phyloP scores from a whole-genome alignment of 495 filamentous ascomycete species.

The Niebla homalea region DNA sequence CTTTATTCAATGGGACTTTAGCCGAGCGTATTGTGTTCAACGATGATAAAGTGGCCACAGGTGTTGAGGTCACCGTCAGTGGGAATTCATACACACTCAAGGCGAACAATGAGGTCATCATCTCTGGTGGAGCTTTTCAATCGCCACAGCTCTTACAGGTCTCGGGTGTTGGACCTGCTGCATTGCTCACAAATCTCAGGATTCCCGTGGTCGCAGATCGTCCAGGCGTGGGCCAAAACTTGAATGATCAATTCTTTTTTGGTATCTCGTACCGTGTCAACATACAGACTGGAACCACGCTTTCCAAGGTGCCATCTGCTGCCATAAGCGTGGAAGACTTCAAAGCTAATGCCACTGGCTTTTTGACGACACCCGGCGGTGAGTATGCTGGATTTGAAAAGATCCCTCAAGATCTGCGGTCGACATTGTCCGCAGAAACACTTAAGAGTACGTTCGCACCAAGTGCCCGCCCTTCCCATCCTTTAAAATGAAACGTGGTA shows the following conservation, averaged over 20 bases:
- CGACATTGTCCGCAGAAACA: slow-evolving; percentile 1
- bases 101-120: slow-evolving; percentile 32
- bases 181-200: slow-evolving; percentile 15
- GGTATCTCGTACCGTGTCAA: slow-evolving; percentile 14
- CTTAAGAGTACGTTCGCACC: slow-evolving; percentile 13
- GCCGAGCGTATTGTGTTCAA: slow-evolving; percentile 21
- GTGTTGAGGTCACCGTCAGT: slow-evolving; percentile 18
- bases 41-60: slow-evolving; percentile 21
- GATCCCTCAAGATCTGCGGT: slow-evolving; percentile 6
- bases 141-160: slow-evolving; percentile 36
- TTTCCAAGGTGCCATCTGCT: neutral
- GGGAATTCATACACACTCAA: slow-evolving; percentile 21
- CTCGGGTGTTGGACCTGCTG: slow-evolving; percentile 28
- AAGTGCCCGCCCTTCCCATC: too few relatives aligned
- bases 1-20: slow-evolving; percentile 11
- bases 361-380: neutral
- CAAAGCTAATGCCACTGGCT: neutral
- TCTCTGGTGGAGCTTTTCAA: slow-evolving; percentile 32
- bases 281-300: neutral
- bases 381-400: slow-evolving; percentile 5
- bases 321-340: neutral
- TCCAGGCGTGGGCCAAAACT: slow-evolving; percentile 20
- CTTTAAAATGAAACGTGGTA: too few relatives aligned
- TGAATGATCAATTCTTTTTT: slow-evolving; percentile 22
- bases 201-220: slow-evolving; percentile 19